These are phyloP conservation scores for Jatropha curcas DNA, from an alignment of 345 rosid genomes.

Conservation along the genomic window DNA sequence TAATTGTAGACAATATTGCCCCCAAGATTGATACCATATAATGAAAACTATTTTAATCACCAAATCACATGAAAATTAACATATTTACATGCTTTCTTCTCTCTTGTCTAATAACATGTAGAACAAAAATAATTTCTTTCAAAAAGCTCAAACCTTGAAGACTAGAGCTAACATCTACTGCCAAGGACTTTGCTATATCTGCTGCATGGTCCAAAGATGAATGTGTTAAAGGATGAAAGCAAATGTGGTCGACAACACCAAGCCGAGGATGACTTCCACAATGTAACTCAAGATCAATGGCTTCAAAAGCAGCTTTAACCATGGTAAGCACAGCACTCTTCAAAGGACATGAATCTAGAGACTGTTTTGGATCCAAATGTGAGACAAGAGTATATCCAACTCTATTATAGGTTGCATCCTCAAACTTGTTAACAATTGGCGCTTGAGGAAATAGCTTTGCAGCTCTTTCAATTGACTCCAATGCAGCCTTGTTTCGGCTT, in stretches of 20 bases:
- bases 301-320: conserved; percentile 73
- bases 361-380: conserved; percentile 33
- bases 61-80: background rate
- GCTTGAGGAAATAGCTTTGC: conserved; percentile 61
- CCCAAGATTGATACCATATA: background rate
- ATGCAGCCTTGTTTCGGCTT: conserved; percentile 64
- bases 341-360: conserved; percentile 39
- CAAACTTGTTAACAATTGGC: conserved; percentile 77
- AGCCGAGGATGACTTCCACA: conserved; percentile 84
- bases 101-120: background rate
- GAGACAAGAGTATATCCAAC: conserved; percentile 85
- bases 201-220: conserved; percentile 66
- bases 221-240: conserved; percentile 76
- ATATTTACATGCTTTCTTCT: background rate
- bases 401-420: conserved; percentile 69
- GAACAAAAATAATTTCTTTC: background rate
- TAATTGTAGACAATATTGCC: background rate
- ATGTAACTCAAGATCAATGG: conserved; percentile 62
- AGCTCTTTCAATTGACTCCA: conserved; percentile 66
- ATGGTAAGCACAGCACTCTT: conserved; percentile 64
- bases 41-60: background rate
- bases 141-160: conserved; percentile 59
- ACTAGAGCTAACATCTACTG: conserved; percentile 59
- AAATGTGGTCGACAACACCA: conserved; percentile 90
- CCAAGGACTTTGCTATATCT: conserved; percentile 63